Base-by-base conservation (phyloP, 305 asterid species). In the Fraxinus sp. region DNA sequence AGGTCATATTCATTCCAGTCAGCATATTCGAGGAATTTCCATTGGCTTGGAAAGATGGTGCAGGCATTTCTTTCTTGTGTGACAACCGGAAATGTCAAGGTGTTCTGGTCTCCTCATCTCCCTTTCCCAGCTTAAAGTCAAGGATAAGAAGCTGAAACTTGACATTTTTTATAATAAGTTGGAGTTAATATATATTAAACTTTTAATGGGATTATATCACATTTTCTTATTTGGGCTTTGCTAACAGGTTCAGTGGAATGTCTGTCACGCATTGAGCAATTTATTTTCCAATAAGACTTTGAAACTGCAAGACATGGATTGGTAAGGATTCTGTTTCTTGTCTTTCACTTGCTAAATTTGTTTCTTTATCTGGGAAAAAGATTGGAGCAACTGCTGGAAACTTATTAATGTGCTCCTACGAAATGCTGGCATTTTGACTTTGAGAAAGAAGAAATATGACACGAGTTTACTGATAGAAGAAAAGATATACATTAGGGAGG, bases 31-130 rank as follows among this genome's bases (percentile, higher is more conserved):
- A 81, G 88, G 83, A 87, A 85, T 84, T 84, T 78, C 68, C 86
- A 86, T 72, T 92, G 93, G 93, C 97, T 92, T 72, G 97, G 87
- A 80, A 95, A 87, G 88, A 93, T 93, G 96, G 97, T 95, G 89
- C 97, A 95, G 86, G 89, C 97, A 84, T 92, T 95, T 88, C 92
- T 95, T 88, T 95, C 98, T 77, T 94, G 99, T 88, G 97, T 93
- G 85, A 88, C 97, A 78, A 95, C 98, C 26, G 99, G 99, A 83
- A 95, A 95, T 22, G 98, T 94, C 32, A 95, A 95, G 99, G 99
- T 95, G 86, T 79, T 33, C 72, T 70, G 78, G 37, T 68, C 78
- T 78, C 76, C 49, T 39, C 37, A 32, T 7, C 14, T 55, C 79
- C 20, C 78, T 20, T 16, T 37, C 74, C 57, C 75, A 49, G 32